Evolutionary conservation across 2,329 filamentous ascomycete genomes (phyloP).

Genomic region (Microsporum ferrugineum): DNA sequence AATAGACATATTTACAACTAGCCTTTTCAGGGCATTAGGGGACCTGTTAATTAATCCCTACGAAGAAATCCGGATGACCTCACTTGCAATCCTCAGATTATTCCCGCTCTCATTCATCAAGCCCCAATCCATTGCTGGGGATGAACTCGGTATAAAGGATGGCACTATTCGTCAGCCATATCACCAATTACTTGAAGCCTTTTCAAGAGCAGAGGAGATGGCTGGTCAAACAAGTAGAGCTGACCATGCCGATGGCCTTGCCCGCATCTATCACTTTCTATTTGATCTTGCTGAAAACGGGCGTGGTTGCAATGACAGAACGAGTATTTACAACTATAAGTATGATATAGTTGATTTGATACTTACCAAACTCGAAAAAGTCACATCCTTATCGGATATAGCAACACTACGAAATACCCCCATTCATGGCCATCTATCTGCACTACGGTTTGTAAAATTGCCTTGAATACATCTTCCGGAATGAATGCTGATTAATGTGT

Average conservation of each 20-base stretch:
- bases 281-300: slow-evolving; percentile 45
- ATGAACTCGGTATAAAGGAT: neutral
- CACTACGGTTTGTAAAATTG: slow-evolving; percentile 43
- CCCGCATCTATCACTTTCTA: slow-evolving; percentile 60
- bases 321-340: slow-evolving; percentile 27
- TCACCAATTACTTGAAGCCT: slow-evolving; percentile 21
- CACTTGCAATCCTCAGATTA: slow-evolving; percentile 36
- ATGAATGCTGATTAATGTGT: slow-evolving; percentile 5
- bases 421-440: slow-evolving; percentile 58
- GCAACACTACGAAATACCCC: slow-evolving; percentile 55
- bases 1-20: slow-evolving; percentile 33
- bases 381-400: slow-evolving; percentile 51
- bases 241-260: slow-evolving; percentile 85
- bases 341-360: slow-evolving; percentile 47
- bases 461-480: too few relatives aligned
- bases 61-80: slow-evolving; percentile 65
- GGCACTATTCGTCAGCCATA: neutral
- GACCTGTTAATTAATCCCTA: slow-evolving; percentile 83
- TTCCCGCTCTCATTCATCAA: slow-evolving; percentile 25
- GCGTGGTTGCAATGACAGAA: slow-evolving; percentile 8
- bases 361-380: slow-evolving; percentile 51
- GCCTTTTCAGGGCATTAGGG: slow-evolving; percentile 47
- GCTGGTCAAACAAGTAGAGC: slow-evolving; percentile 59
- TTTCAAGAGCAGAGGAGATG: slow-evolving; percentile 27
- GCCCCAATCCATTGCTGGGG: neutral